Base-by-base conservation (phyloP, 345 rosid species). In the Rhizophora apiculata region DNA sequence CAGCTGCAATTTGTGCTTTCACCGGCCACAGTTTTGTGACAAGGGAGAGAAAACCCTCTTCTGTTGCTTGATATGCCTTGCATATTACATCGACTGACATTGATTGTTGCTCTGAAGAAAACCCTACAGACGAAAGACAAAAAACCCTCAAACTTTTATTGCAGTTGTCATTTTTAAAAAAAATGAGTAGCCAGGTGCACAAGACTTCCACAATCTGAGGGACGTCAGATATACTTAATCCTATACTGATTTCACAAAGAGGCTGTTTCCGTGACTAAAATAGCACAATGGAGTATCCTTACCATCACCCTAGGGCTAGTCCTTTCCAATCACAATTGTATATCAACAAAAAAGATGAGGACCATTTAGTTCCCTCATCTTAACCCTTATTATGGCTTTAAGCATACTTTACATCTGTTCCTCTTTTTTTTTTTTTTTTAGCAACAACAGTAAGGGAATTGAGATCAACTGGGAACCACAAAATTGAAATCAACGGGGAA, bases 21-120 rank as follows among this genome's bases (percentile, higher is more conserved):
- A 79, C 72, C 29, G 68, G 86, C 84, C 91, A 91, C 53, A 85
- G 95, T 68, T 62, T 82, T 20, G 88, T 64, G 24, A 91, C 97
- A 29, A 89, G 72, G 39, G 95, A 86, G 24, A 85, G 60, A 74
- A 91, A 91, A 2, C 95, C 95, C 60, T 91, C 95, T 79, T 91
- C 97, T 8, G 97, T 91, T 30, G 97, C 95, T 81, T 87, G 91
- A 76, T 76, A 91, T 51, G 97, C 91, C 78, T 88, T 91, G 55
- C 77, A 76, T 31, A 91, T 86, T 29, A 91, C 97, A 8, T 91
- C 93, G 24, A 67, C 81, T 2, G 95, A 89, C 88, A 88, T 87
- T 43, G 88, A 76, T 70, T 87, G 89, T 73, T 87, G 87, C 85
- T 89, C 95, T 0, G 84, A 72, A 62, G 88, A 75, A 79, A 87